Evolutionary conservation across 345 rosid genomes (phyloP).

Genomic region (Bruguiera gymnorhiza): DNA sequence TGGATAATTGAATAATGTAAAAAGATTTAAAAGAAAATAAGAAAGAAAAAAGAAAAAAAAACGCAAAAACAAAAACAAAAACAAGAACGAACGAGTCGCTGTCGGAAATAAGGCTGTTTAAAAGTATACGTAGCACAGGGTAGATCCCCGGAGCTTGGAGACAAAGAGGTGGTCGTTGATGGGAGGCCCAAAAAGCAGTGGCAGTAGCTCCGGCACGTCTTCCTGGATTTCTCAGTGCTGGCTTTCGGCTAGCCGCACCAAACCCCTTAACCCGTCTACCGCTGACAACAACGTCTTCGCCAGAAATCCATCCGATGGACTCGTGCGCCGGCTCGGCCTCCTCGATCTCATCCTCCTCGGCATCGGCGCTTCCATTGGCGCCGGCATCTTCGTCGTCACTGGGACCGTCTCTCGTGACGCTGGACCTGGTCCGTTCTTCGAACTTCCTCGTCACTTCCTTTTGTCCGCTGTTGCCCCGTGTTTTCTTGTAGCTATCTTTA

Average conservation of each 20-base stretch:
- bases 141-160: too few relatives aligned
- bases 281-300: constrained; percentile 25
- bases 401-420: constrained; percentile 96
- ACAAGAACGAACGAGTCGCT: too few relatives aligned
- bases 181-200: too few relatives aligned
- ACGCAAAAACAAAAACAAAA: too few relatives aligned
- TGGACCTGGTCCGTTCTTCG: constrained; percentile 71
- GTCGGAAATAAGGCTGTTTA: too few relatives aligned
- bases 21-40: too few relatives aligned
- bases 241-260: constrained; percentile 68
- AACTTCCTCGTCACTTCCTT: background rate
- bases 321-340: constrained; percentile 78
- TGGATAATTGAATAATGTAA: too few relatives aligned
- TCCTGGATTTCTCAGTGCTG: constrained; percentile 55
- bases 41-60: too few relatives aligned
- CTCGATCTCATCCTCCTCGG: constrained; percentile 81
- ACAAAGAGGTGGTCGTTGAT: too few relatives aligned
- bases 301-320: constrained; percentile 42
- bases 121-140: too few relatives aligned
- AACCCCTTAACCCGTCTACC: constrained; percentile 33
- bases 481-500: too few relatives aligned
- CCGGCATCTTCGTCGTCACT: constrained; percentile 92
- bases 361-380: constrained; percentile 91
- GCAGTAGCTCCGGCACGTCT: constrained; percentile 11
- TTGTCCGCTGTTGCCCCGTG: too few relatives aligned